These are phyloP conservation scores for Colletotrichum shisoi DNA, from an alignment of 2,329 filamentous ascomycete genomes.

Conservation along the genomic window DNA sequence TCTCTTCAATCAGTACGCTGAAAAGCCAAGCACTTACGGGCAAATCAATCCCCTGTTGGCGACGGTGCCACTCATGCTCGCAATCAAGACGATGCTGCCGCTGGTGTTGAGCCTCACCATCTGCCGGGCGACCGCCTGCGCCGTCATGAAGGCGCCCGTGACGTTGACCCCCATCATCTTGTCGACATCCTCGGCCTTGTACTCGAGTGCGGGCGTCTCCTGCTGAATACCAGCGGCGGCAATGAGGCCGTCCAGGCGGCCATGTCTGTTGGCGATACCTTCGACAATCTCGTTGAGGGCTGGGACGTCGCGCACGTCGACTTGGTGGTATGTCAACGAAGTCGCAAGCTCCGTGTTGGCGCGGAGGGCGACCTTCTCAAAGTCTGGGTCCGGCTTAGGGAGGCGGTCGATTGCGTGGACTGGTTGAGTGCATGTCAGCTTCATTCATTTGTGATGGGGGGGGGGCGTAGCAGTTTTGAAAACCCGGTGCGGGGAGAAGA, in stretches of 20 bases:
- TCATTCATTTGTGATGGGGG: conserved; percentile 3
- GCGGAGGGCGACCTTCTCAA: conserved; percentile 69
- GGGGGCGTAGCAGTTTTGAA: neutral
- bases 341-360: conserved; percentile 71
- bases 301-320: conserved; percentile 79
- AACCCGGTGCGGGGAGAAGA: neutral
- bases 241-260: conserved; percentile 80
- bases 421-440: conserved; percentile 41
- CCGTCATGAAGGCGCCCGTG: conserved; percentile 85
- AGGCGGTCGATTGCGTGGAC: conserved; percentile 74
- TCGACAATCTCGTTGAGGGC: conserved; percentile 72
- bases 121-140: conserved; percentile 85
- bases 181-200: conserved; percentile 76
- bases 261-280: conserved; percentile 73
- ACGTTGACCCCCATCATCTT: conserved; percentile 86
- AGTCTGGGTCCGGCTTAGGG: conserved; percentile 61
- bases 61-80: conserved; percentile 73
- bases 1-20: neutral
- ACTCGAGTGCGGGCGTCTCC: conserved; percentile 83
- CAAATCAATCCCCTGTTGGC: conserved; percentile 69
- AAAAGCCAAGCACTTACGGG: conserved; percentile 57
- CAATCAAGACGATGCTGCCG: conserved; percentile 72
- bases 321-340: conserved; percentile 75
- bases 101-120: conserved; percentile 66
- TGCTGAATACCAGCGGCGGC: conserved; percentile 77